Evolutionary conservation across 2,329 filamentous ascomycete species (phyloP).

Genomic region (Pseudogymnoascus sp.): DNA sequence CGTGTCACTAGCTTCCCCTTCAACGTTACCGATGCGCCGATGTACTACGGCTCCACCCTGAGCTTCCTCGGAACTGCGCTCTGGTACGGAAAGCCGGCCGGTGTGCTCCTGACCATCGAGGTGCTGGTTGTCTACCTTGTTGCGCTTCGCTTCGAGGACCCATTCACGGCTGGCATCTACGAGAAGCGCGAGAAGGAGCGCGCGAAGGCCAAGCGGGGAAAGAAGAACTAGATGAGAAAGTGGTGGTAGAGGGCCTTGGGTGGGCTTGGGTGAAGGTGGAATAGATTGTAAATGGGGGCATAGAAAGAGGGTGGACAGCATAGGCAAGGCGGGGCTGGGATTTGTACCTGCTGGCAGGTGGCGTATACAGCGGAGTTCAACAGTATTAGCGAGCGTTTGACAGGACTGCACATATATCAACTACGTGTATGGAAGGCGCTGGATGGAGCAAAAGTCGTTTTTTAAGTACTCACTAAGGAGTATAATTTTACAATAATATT

Average conservation of each 20-base stretch:
- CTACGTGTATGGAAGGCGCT: slow-evolving; percentile 9
- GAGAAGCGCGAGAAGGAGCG: slow-evolving; percentile 65
- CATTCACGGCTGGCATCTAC: slow-evolving; percentile 90
- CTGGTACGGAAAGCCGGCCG: slow-evolving; percentile 79
- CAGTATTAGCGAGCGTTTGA: slow-evolving; percentile 7
- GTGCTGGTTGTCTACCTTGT: slow-evolving; percentile 73
- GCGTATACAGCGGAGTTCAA: slow-evolving; percentile 5
- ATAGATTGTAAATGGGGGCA: not conserved
- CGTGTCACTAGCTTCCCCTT: slow-evolving; percentile 95
- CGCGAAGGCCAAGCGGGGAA: slow-evolving; percentile 30
- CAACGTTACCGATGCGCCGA: slow-evolving; percentile 80
- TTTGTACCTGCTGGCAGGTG: slow-evolving; percentile 5
- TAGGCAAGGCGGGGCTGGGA: not conserved
- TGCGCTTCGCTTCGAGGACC: slow-evolving; percentile 81
- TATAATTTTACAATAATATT: slow-evolving; percentile 1
- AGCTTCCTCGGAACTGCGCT: slow-evolving; percentile 85
- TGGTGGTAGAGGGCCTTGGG: not conserved
- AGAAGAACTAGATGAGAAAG: slow-evolving; percentile 22
- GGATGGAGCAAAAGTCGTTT: slow-evolving; percentile 8
- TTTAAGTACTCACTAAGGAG: slow-evolving; percentile 2
- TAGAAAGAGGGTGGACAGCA: not conserved
- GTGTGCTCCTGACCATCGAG: slow-evolving; percentile 64
- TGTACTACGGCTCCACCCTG: slow-evolving; percentile 93
- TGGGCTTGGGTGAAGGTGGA: not conserved
- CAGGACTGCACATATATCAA: slow-evolving; percentile 9